These are phyloP conservation scores for Pseudocercospora vitis DNA, from an alignment of 2,329 filamentous ascomycete species.

Conservation along the genomic window DNA sequence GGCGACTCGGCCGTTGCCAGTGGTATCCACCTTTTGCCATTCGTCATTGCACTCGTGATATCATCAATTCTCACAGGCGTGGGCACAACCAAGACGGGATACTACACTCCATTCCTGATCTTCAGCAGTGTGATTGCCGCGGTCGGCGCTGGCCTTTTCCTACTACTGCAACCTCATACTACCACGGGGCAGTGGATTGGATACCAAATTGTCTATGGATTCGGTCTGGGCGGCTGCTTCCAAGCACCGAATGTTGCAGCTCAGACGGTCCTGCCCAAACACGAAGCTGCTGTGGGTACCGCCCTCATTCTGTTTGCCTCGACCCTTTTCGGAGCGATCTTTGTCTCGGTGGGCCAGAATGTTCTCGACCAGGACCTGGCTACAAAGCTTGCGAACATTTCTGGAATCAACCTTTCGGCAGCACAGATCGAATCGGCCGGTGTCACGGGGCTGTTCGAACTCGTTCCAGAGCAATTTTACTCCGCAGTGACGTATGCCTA, in stretches of 20 bases:
- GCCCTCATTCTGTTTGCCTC: constrained; percentile 45
- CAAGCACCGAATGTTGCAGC: constrained; percentile 37
- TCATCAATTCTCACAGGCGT: constrained; percentile 44
- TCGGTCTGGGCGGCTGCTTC: constrained; percentile 33
- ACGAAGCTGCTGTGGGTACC: constrained; percentile 43
- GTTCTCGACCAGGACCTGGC: constrained; percentile 19
- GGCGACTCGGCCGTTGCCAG: constrained; percentile 46
- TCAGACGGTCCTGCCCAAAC: constrained; percentile 24
- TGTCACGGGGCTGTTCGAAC: background rate
- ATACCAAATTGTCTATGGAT: constrained; percentile 37
- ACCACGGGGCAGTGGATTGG: constrained; percentile 34
- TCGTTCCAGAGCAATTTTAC: background rate
- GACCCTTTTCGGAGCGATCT: constrained; percentile 45
- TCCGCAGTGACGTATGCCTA: constrained; percentile 20
- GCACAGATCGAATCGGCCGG: background rate
- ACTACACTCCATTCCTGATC: constrained; percentile 53
- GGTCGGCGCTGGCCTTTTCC: constrained; percentile 39
- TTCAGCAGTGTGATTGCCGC: constrained; percentile 42
- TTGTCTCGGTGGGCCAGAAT: constrained; percentile 44
- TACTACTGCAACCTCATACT: constrained; percentile 29
- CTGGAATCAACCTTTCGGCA: background rate
- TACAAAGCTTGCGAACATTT: background rate
- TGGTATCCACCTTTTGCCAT: constrained; percentile 49
- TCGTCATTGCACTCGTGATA: constrained; percentile 43
- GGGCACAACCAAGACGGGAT: constrained; percentile 44